Percentiles rank a stretch among this genome's conserved stretches.
Evolutionary conservation across 495 filamentous ascomycete genomes (phyloP).

Genomic region (Podospora sp.): DNA sequence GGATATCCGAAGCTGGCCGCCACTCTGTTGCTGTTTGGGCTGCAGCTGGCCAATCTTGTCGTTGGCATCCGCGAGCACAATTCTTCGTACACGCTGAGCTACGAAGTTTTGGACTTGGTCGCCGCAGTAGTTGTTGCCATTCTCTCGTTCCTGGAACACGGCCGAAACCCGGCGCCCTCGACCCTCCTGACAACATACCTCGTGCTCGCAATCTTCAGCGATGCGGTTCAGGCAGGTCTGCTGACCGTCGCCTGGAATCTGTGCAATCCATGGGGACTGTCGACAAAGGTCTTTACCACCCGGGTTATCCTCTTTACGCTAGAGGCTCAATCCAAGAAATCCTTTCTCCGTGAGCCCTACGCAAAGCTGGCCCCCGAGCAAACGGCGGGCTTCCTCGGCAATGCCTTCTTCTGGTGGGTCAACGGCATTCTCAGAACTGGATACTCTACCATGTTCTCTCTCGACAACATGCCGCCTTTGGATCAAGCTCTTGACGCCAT

Average conservation of each 20-base stretch:
- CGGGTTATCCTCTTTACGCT: slow-evolving; percentile 43
- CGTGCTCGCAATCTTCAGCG: not conserved
- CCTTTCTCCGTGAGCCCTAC: slow-evolving; percentile 47
- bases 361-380: slow-evolving; percentile 29
- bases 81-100: not conserved
- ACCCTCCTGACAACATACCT: slow-evolving; percentile 18
- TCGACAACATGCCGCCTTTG: slow-evolving; percentile 27
- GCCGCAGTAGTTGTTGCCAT: slow-evolving; percentile 13
- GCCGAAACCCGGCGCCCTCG: slow-evolving; percentile 17
- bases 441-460: slow-evolving; percentile 24
- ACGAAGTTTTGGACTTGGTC: slow-evolving; percentile 5
- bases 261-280: slow-evolving; percentile 8
- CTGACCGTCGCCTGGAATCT: slow-evolving; percentile 18
- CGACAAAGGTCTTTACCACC: slow-evolving; percentile 10
- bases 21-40: slow-evolving; percentile 10
- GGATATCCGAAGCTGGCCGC: slow-evolving; percentile 16
- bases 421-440: slow-evolving; percentile 30
- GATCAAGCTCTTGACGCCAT: slow-evolving; percentile 9
- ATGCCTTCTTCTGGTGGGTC: slow-evolving; percentile 40
- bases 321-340: slow-evolving; percentile 53
- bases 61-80: not conserved
- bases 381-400: slow-evolving; percentile 30
- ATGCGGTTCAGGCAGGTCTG: slow-evolving; percentile 15
- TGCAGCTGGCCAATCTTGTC: slow-evolving; percentile 10
- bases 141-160: slow-evolving; percentile 21